Evolutionary conservation across 495 filamentous ascomycete species (phyloP).

Genomic region (Aspergillus ellipticus): DNA sequence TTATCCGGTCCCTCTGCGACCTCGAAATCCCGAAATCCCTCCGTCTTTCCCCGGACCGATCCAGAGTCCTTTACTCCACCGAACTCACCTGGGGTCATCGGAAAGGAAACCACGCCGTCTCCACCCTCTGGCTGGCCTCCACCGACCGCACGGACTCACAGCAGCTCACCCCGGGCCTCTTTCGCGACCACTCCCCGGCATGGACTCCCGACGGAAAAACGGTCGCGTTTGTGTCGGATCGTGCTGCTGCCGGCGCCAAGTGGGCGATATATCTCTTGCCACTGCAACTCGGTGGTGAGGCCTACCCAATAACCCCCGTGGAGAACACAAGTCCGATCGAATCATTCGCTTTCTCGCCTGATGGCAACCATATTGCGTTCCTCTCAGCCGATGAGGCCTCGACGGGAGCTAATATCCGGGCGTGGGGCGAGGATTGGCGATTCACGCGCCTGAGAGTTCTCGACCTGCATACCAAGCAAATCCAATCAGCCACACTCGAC

Average conservation of each 20-base stretch:
- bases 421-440: not conserved
- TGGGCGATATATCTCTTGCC: constrained; percentile 18
- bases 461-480: not conserved
- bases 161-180: constrained; percentile 23
- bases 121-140: constrained; percentile 22
- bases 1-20: constrained; percentile 12
- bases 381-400: constrained; percentile 12
- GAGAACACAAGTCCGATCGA: constrained; percentile 6
- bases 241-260: constrained; percentile 10
- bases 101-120: constrained; percentile 13
- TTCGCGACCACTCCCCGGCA: constrained; percentile 17
- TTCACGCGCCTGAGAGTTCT: not conserved
- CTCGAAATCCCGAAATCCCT: constrained; percentile 21
- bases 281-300: constrained; percentile 16
- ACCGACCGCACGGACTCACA: constrained; percentile 15
- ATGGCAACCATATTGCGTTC: constrained; percentile 18
- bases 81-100: constrained; percentile 13
- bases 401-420: not conserved
- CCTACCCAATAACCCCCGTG: constrained; percentile 13
- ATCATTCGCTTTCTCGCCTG: constrained; percentile 14
- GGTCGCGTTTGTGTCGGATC: constrained; percentile 24
- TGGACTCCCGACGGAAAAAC: constrained; percentile 21
- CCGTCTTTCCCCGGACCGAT: constrained; percentile 19
- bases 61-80: constrained; percentile 16
- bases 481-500: not conserved